Conservation (phyloP, 1,284 basidiomycete species). For the Ceratobasidium sp. region DNA sequence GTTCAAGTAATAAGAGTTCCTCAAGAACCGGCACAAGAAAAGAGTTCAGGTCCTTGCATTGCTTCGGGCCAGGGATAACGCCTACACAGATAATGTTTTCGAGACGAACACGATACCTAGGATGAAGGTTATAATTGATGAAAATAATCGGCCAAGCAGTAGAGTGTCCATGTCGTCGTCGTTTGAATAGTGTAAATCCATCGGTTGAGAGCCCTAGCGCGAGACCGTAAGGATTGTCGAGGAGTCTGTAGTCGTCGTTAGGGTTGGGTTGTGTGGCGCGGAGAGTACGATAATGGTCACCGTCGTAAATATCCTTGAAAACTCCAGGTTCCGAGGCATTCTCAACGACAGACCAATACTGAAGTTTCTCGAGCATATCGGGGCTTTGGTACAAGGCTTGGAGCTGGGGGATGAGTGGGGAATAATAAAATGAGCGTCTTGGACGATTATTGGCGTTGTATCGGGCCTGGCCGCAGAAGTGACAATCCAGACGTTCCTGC, state of each 20-base stretch:
- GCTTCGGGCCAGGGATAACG: constrained; percentile 55
- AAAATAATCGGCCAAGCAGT: constrained; percentile 50
- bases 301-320: constrained; percentile 54
- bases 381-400: constrained; percentile 49
- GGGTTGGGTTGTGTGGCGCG: constrained; percentile 44
- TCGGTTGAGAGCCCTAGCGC: constrained; percentile 52
- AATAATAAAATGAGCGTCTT: constrained; percentile 49
- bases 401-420: constrained; percentile 55
- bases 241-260: constrained; percentile 47
- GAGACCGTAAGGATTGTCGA: constrained; percentile 52
- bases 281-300: constrained; percentile 50
- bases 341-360: constrained; percentile 46
- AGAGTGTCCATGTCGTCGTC: constrained; percentile 44
- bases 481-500: constrained; percentile 50
- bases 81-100: constrained; percentile 51
- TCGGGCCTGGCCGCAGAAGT: constrained; percentile 52
- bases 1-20: constrained; percentile 38
- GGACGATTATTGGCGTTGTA: constrained; percentile 48
- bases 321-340: constrained; percentile 10
- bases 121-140: constrained; percentile 53
- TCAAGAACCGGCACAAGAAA: constrained; percentile 48
- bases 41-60: constrained; percentile 52
- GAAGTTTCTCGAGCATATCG: constrained; percentile 46
- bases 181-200: constrained; percentile 52
- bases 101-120: constrained; percentile 49